Evolutionary conservation across 2,329 filamentous ascomycete genomes (phyloP), one percentile per base, ranked within the genome.

Genomic region (Diplodia sapinea): DNA sequence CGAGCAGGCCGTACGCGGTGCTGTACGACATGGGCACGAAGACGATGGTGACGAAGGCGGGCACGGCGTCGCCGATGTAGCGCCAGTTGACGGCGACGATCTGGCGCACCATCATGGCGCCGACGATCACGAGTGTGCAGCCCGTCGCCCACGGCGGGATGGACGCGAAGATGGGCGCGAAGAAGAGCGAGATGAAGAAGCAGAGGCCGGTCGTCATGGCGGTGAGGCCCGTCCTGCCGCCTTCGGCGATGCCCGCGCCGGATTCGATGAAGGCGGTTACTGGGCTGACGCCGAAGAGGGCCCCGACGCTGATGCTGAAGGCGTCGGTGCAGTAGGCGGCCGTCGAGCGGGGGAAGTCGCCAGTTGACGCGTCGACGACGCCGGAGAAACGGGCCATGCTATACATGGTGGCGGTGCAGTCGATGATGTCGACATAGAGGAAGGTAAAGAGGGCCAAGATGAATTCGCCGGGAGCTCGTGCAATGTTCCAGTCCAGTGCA

Each of bases 21-120:
- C 89, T 92, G 82, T 95, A 96, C 4, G 91, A 92, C 80, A 96
- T 95, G 0, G 93, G 92, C 89, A 96, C 96, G 71, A 94, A 83
- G 71, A 89, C 88, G 70, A 96, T 88, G 52, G 91, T 93, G 43
- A 96, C 82, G 78, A 96, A 96, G 2, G 93, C 92, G 0, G 93
- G 93, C 11, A 96, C 84, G 1, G 91, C 89, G 76, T 96, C 93
- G 62, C 92, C 92, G 68, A 92, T 85, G 79, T 96, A 96, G 49
- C 84, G 83, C 93, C 93, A 96, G 82, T 96, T 96, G 81, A 96
- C 93, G 69, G 93, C 89, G 87, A 90, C 17, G 87, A 87, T 72
- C 87, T 87, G 73, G 86, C 88, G 77, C 72, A 79, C 78, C 93
- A 96, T 96, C 86, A 96, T 89, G 55, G 89, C 89, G 17, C 93